phyloP scores from a whole-genome alignment of 2,329 filamentous ascomycete genomes.

The Trichoderma citrinoviride region DNA sequence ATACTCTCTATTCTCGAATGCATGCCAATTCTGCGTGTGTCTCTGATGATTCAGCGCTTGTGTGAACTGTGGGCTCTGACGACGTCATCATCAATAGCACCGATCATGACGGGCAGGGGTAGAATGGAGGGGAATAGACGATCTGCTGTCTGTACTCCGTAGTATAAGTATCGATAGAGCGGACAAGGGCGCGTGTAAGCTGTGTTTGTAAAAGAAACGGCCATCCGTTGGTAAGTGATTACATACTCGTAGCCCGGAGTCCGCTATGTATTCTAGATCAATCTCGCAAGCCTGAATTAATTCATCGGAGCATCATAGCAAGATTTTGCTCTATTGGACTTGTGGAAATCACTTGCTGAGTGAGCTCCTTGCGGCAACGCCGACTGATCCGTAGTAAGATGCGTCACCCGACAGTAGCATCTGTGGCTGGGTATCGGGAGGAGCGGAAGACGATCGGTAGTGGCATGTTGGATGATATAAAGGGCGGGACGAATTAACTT shows the following conservation, averaged over 20 bases:
- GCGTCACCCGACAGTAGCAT: conserved; percentile 8
- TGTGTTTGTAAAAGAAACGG: not conserved
- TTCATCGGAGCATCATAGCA: conserved; percentile 12
- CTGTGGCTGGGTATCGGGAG: conserved; percentile 13
- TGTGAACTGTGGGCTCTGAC: not conserved
- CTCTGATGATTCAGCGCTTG: not conserved
- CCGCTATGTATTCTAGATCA: not conserved
- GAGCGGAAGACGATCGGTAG: conserved; percentile 11
- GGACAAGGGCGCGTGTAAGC: not conserved
- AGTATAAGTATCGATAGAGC: not conserved
- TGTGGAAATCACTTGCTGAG: too few relatives aligned
- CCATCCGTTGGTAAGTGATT: conserved; percentile 2
- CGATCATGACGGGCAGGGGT: not conserved
- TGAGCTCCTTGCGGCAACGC: not conserved
- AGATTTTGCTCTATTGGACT: not conserved
- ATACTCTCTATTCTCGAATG: too few relatives aligned
- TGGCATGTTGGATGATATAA: conserved; percentile 11
- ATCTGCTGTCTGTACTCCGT: too few relatives aligned
- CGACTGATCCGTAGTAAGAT: conserved; percentile 12
- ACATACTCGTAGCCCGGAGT: not conserved
- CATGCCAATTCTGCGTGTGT: too few relatives aligned
- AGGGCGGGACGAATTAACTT: not conserved
- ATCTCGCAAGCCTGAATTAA: not conserved
- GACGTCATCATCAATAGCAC: not conserved
- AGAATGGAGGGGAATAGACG: not conserved